Conservation (phyloP, 164 flowering plant species). For the Hamamelis virginiana region DNA sequence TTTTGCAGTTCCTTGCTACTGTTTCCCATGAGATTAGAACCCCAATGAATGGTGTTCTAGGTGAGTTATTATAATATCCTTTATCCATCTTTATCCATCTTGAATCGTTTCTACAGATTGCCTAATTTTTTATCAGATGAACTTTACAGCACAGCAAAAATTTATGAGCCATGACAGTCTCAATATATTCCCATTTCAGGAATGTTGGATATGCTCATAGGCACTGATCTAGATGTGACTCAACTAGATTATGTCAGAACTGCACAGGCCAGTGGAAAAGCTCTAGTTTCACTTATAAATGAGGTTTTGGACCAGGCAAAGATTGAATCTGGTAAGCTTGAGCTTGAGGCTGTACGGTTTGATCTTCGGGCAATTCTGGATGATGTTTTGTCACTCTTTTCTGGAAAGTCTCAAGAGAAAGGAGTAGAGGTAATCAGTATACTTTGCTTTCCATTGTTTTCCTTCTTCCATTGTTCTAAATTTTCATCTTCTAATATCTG, state of each 20-base stretch:
- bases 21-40: constrained; percentile 99
- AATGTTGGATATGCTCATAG: constrained; percentile 94
- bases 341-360: constrained; percentile 83
- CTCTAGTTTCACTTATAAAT: constrained; percentile 87
- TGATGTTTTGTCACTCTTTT: constrained; percentile 88
- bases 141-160: neutral
- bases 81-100: neutral
- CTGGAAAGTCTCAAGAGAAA: constrained; percentile 88
- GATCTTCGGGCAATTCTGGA: constrained; percentile 78
- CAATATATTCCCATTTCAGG: constrained; percentile 41
- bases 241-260: constrained; percentile 90
- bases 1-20: constrained; percentile 88
- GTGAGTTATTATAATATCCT: constrained; percentile 35
- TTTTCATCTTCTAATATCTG: constrained; percentile 2
- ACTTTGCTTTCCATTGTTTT: neutral
- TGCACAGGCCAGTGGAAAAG: constrained; percentile 91
- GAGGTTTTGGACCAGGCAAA: constrained; percentile 95
- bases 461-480: neutral
- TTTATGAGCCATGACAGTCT: constrained; percentile 7
- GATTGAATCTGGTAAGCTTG: constrained; percentile 94
- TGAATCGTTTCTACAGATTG: neutral
- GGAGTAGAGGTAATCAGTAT: constrained; percentile 70
- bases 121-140: neutral
- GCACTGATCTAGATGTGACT: constrained; percentile 82
- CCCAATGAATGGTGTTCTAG: constrained; percentile 98